Base-by-base conservation (phyloP, 2,329 filamentous ascomycete genomes). In the Exophiala dermatitidis region DNA sequence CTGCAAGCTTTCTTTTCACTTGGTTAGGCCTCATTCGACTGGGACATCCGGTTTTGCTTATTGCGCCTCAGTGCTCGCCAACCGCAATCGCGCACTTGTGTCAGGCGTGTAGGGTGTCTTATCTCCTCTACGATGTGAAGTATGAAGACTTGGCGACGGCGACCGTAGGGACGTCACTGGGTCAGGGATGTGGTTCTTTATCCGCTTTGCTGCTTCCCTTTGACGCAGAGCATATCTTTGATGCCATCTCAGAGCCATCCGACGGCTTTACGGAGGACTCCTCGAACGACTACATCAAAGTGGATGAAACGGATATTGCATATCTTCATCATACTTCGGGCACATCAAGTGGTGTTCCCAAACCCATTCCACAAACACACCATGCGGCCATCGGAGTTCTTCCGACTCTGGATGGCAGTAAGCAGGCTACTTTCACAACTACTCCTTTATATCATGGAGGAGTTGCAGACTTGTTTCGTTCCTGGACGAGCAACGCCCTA, bases 381-480 rank as follows among this genome's bases (percentile, higher is more conserved):
- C 71, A 71, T 43, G 78, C 72, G 7, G 78, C 76, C 2, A 73
- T 81, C 2, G 77, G 76, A 1, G 77, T 78, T 0, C 69, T 84
- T 0, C 79, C 80, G 5, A 66, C 66, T 2, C 72, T 83, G 0
- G 58, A 66, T 3, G 64, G 66, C 0, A 40, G 62, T 0, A 48
- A 67, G 2, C 63, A 68, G 2, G 76, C 79, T 0, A 83, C 80
- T 0, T 85, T 85, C 60, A 82, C 81, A 0, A 83, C 81, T 0
- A 85, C 82, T 2, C 82, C 83, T 0, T 70, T 85, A 0, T 85
- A 84, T 58, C 81, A 85, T 59, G 83, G 82, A 1, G 83, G 82
- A 0, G 72, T 84, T 5, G 79, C 82, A 1, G 83, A 85, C 63
- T 73, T 79, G 19, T 77, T 85, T 43, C 70, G 82, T 46, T 74